Evolutionary conservation across 192 early-diverging fungal genomes (phyloP).

Genomic region (Coemansia sp.): DNA sequence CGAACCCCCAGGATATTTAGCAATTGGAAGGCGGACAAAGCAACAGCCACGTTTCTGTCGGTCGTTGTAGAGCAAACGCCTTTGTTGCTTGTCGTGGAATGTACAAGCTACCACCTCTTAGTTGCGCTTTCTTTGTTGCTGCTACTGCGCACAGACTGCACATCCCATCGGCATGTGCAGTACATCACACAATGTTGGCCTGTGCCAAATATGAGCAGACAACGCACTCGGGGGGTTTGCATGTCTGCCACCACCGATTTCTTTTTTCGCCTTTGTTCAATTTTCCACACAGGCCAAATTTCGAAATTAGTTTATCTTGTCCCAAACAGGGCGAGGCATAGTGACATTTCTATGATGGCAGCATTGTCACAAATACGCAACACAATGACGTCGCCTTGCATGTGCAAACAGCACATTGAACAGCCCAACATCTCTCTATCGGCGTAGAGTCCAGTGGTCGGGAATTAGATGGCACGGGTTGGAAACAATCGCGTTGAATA

Average conservation of each 20-base stretch:
- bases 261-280: no score
- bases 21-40: no score
- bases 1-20: no score
- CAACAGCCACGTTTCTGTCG: not conserved
- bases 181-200: not conserved
- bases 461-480: not conserved
- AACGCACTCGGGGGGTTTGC: not conserved
- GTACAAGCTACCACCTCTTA: not conserved
- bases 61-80: no score
- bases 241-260: not conserved
- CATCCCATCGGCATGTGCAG: not conserved
- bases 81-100: no score
- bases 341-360: not conserved
- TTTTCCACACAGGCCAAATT: not conserved
- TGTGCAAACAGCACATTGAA: not conserved
- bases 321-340: not conserved
- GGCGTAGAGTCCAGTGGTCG: not conserved
- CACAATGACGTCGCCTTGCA: constrained; percentile 7
- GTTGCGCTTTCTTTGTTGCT: not conserved
- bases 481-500: not conserved
- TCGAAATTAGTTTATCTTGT: not conserved
- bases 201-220: not conserved
- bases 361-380: not conserved
- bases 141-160: constrained; percentile 4
- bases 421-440: no score